Evolutionary conservation across 2,329 filamentous ascomycete genomes (phyloP).

Genomic region (Aspergillus cejpii): DNA sequence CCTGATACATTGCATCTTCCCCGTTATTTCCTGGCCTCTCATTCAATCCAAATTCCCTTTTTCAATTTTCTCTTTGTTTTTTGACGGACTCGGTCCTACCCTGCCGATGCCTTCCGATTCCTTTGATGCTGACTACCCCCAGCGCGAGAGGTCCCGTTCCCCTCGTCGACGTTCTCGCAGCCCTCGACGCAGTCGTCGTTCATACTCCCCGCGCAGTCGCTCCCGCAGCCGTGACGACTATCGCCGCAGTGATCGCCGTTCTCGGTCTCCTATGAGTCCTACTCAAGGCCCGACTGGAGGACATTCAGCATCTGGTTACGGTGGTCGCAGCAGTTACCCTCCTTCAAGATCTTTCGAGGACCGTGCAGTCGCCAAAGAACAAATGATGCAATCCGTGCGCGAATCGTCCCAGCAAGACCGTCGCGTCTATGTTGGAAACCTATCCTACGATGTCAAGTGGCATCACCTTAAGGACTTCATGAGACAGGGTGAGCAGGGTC

Average conservation of each 20-base stretch:
- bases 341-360: constrained; percentile 70
- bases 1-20: neutral
- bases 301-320: constrained; percentile 55
- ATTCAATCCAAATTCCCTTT: neutral
- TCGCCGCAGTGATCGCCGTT: constrained; percentile 66
- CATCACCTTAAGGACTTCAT: constrained; percentile 99
- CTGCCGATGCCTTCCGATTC: constrained; percentile 24
- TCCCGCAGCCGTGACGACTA: constrained; percentile 74
- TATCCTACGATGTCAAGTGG: constrained; percentile 99
- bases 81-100: neutral
- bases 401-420: constrained; percentile 97
- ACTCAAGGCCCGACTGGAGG: constrained; percentile 63
- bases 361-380: constrained; percentile 73
- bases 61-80: constrained; percentile 4
- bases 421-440: constrained; percentile 97
- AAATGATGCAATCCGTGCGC: constrained; percentile 91
- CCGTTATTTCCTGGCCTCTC: neutral
- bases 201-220: constrained; percentile 71
- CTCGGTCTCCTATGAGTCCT: constrained; percentile 79
- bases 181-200: constrained; percentile 67
- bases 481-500: constrained; percentile 76
- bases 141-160: constrained; percentile 72
- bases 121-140: constrained; percentile 35
- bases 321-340: constrained; percentile 57
- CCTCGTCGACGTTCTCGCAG: constrained; percentile 70